Base-by-base conservation (phyloP, 345 rosid species). In the Boechera divaricarpa region DNA sequence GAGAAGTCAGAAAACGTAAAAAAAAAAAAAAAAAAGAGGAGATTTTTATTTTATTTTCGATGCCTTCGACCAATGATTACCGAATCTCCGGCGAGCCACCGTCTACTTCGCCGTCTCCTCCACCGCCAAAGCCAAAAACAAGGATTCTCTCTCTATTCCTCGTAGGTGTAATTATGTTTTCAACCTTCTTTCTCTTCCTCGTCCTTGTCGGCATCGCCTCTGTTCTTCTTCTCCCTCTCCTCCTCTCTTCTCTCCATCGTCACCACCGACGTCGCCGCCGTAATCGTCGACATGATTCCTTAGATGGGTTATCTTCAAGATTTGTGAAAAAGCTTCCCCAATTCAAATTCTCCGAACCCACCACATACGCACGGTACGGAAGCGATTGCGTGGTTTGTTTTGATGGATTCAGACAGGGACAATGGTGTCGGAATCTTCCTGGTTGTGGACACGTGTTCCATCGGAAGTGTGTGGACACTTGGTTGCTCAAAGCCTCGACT, bases 401-500 rank as follows among this genome's bases (percentile, higher is more conserved):
- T 66, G 98, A 94, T 24, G 91, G 79, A 52, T 80, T 92, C 49
- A 82, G 73, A 73, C 86, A 84, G 44, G 97, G 95, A 5, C 97
- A 90, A 64, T 88, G 92, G 96, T 94, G 98, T 77, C 66, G 98
- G 76, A 79, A 56, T 26, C 88, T 94, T 42, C 77, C 45, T 2
- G 88, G 80, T 3, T 92, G 99, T 53, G 92, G 91, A 39, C 99
- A 94, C 66, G 67, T 91, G 10, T 92, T 92, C 47, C 98, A 94
- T 59, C 79, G 82, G 79, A 83, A 78, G 72, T 94, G 97, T 79
- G 90, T 92, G 39, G 98, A 94, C 54, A 48, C 81, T 63, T 92
- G 98, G 98, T 79, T 94, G 29, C 78, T 88, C 47, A 90, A 87
- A 81, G 86, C 87, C 39, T 68, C 88, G 10, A 82, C 89, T 32